Conservation (phyloP, 2,329 filamentous ascomycete species). For the Lecanosticta acicola region DNA sequence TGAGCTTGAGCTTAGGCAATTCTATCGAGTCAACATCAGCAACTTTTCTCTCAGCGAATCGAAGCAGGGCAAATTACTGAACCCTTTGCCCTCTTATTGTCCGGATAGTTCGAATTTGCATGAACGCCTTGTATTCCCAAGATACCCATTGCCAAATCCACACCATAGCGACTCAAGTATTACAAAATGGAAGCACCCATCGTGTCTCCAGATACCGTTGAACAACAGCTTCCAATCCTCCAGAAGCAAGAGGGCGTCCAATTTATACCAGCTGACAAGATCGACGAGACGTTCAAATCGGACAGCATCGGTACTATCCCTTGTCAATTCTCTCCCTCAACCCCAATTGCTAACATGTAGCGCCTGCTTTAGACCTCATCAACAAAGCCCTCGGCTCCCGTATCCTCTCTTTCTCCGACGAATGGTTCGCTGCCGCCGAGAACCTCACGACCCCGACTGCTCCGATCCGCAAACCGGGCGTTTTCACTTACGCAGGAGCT, state of each 20-base stretch:
- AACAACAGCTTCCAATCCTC: conserved; percentile 13
- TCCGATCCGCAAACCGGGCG: conserved; percentile 52
- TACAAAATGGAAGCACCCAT: conserved; percentile 7
- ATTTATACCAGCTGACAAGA: conserved; percentile 43
- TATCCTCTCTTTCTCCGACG: conserved; percentile 53
- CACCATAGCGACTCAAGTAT: no score
- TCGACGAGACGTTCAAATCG: conserved; percentile 51
- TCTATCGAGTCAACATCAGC: no score
- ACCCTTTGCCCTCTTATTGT: no score
- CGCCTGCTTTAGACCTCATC: conserved; percentile 49
- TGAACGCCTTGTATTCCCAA: no score
- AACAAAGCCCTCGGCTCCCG: conserved; percentile 47
- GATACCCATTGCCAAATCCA: no score
- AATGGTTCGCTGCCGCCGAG: conserved; percentile 55
- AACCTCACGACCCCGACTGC: conserved; percentile 55
- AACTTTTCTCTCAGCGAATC: no score
- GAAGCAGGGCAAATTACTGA: no score
- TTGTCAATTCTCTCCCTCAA: no score
- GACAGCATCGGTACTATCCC: conserved; percentile 44
- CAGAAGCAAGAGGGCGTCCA: no score
- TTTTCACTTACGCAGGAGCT: conserved; percentile 55
- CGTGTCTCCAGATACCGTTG: conserved; percentile 26
- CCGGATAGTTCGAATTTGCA: no score
- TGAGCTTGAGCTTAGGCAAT: no score
- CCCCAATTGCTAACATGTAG: no score